Base-by-base conservation (phyloP, 2,329 filamentous ascomycete genomes). In the Sclerotinia subarctica region DNA sequence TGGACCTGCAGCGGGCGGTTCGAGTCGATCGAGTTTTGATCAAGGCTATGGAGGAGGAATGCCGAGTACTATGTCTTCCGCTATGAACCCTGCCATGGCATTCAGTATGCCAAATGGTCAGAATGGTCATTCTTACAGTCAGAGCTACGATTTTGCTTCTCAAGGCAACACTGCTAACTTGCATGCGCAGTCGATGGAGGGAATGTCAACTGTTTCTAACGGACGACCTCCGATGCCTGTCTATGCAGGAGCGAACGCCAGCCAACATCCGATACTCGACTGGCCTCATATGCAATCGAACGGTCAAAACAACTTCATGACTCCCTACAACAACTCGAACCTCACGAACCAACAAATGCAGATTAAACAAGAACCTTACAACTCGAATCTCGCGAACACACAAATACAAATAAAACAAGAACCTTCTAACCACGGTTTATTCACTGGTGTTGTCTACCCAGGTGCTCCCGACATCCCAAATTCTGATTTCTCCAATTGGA, bases 221-320 rank as follows among this genome's bases (percentile, higher is more conserved):
- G 72, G 71, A 49, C 70, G 73, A 69, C 87, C 88, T 82, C 38
- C 68, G 38, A 60, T 70, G 66, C 66, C 69, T 52, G 87, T 87
- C 78, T 83, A 82, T 76, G 82, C 82, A 51, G 79, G 78, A 77
- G 85, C 85, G 74, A 85, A 84, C 80, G 70, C 68, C 67, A 81
- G 84, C 79, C 84, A 84, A 79, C 86, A 88, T 80, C 83, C 85
- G 78, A 80, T 84, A 82, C 82, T 90, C 68, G 90, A 92, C 81
- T 93, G 90, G 90, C 85, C 89, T 77, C 86, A 90, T 78, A 90
- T 93, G 87, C 89, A 89, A 82, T 80, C 88, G 82, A 88, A 88
- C 85, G 84, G 86, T 81, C 86, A 89, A 80, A 82, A 87, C 80
- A 82, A 84, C 79, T 88, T 86, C 80, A 85, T 86, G 82, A 86